A percentile compares a stretch with the other conserved stretches of the same genome.
Evolutionary conservation across 2,329 filamentous ascomycete species (phyloP).

Genomic region (Penicillium sp.): DNA sequence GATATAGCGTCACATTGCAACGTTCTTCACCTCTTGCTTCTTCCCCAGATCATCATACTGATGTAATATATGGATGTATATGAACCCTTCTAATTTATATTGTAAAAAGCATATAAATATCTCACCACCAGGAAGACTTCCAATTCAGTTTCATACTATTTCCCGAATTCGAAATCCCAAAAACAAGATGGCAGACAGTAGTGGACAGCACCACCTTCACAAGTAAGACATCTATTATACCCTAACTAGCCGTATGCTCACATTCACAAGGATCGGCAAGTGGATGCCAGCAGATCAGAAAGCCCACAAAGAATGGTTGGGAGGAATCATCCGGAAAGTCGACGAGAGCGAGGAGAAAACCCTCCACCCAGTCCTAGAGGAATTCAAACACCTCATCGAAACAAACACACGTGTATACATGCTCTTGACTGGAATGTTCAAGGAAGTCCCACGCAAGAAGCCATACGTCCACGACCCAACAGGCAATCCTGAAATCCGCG

Average conservation of each 20-base stretch:
- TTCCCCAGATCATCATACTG: background rate
- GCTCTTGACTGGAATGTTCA: constrained; percentile 66
- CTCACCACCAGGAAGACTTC: background rate
- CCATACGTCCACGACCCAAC: constrained; percentile 63
- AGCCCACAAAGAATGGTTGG: constrained; percentile 63
- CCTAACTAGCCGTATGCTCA: background rate
- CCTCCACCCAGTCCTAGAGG: constrained; percentile 59
- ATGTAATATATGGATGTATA: background rate
- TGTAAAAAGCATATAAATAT: background rate
- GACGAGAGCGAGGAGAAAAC: constrained; percentile 48
- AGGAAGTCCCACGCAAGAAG: constrained; percentile 60
- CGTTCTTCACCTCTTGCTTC: background rate
- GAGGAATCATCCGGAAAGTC: constrained; percentile 54
- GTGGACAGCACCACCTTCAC: constrained; percentile 16
- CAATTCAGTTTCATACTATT: background rate
- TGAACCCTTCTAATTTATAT: background rate
- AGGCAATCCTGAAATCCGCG: constrained; percentile 60
- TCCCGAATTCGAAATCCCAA: background rate
- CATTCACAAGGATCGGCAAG: constrained; percentile 46
- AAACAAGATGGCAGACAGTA: background rate
- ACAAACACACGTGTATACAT: constrained; percentile 62
- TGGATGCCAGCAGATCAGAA: constrained; percentile 66
- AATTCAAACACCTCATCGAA: constrained; percentile 67
- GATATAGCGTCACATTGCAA: background rate
- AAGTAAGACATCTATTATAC: constrained; percentile 6